Evolutionary conservation across 2,329 filamentous ascomycete species (phyloP), one percentile per base, ranked within the genome.

Genomic region (Fusarium torreyae): DNA sequence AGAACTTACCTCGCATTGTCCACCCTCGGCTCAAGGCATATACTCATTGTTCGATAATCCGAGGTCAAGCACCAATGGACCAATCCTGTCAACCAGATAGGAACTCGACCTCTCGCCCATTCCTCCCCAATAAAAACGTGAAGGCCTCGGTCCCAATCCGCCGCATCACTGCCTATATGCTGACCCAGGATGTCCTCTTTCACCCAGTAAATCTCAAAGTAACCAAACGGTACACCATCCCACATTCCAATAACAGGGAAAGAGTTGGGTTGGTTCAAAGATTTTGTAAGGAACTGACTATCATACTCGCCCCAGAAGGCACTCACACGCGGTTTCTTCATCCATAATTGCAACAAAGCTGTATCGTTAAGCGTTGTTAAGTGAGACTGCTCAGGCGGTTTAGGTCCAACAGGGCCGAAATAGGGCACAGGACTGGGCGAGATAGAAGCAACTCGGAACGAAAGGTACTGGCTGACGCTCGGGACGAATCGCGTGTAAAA

Each of bases 201-300:
- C 5, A 96, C 94, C 95, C 96, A 99, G 81, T 99, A 99, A 34
- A 99, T 87, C 82, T 99, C 96, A 77, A 99, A 98, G 78, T 97
- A 99, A 0, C 94, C 96, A 81, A 98, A 99, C 0, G 95, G 95
- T 63, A 95, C 91, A 13, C 94, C 94, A 73, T 98, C 94, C 93
- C 95, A 99, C 77, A 94, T 91, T 1, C 93, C 96, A 64, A 98
- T 95, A 1, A 91, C 94, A 0, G 96, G 96, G 79, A 98, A 97
- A 10, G 91, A 94, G 79, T 98, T 92, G 18, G 86, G 85, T 20
- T 86, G 89, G 14, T 85, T 85, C 13, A 98, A 81, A 0, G 87
- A 89, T 4, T 82, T 83, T 20, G 86, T 82, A 5, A 99, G 83
- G 65, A 97, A 97, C 3, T 86, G 60, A 79, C 89, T 57, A 80